Evolutionary conservation across 306 rosid genomes (phyloP), one percentile per base, ranked within the genome.

Genomic region (Dryas alaskensis): DNA sequence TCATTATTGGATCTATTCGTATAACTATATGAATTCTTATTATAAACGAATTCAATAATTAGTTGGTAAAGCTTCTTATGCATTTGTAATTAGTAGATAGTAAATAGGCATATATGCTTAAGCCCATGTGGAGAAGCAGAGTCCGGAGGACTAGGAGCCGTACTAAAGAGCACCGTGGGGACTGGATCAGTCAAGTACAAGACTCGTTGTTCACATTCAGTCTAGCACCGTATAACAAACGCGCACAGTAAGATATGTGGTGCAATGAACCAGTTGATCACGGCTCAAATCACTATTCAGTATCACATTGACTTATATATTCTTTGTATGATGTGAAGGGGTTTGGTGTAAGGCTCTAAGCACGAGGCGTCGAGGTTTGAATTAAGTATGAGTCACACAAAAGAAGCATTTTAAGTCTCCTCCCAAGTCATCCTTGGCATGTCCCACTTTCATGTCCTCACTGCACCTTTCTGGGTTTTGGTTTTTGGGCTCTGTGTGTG

Each of bases 381-480:
- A 13, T 1, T 52, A 54, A 3, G 17, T 73, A 43, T 66, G 3
- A 55, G 49, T 31, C 54, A 14, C 62, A 58, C 8, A 52, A 59
- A 11, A 46, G 52, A 4, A 60, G 5, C 42, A 31, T 31, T 31
- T 13, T 22, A 74, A 79, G 76, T 53, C 80, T 57, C 84, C 74
- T 63, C 84, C 65, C 61, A 76, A 84, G 95, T 88, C 96, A 64
- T 81, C 84, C 58, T 49, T 17, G 59, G 65, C 63, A 72, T 82
- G 66, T 72, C 88, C 92, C 92, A 81, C 86, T 57, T 50, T 27
- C 6, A 5, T 14, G 4, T 19, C 3, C 9, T 53, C 71, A 52
- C 7, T 69, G 53, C 48, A 9, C 43, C 46, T 52, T 10, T 5
- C 49, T 40, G 58, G 68, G 31, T 42, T 42, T 60, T 51, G 14